Evolutionary conservation across 2,329 filamentous ascomycete species (phyloP).

Genomic region (Fusarium subtropicale): DNA sequence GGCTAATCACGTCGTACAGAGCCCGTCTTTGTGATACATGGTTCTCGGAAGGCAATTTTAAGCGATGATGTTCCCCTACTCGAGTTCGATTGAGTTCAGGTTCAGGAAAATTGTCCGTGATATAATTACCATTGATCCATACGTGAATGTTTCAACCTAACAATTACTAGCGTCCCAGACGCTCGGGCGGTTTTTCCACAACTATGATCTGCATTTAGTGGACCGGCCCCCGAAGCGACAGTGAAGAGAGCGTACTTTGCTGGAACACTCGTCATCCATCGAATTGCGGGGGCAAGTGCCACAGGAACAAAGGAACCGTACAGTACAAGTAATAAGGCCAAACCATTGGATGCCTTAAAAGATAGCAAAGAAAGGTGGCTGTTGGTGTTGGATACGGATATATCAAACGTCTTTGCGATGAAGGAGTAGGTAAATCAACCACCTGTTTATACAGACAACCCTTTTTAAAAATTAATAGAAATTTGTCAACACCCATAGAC

Average conservation of each 20-base stretch:
- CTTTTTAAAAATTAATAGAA: background rate
- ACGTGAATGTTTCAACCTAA: background rate
- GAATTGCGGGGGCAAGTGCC: slow-evolving; percentile 2
- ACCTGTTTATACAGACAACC: background rate
- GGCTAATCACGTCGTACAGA: background rate
- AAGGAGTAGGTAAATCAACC: background rate
- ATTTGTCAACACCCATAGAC: background rate
- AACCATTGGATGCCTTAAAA: background rate
- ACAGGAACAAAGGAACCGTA: background rate
- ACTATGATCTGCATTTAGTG: slow-evolving; percentile 6
- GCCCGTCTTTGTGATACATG: background rate
- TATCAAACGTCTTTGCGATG: background rate
- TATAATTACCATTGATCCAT: background rate
- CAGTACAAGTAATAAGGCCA: background rate
- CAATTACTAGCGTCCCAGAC: background rate
- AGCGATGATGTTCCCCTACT: background rate
- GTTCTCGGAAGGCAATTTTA: too few species aligned
- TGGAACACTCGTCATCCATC: background rate
- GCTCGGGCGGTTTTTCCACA: background rate
- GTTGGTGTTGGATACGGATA: background rate
- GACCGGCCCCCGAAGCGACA: background rate
- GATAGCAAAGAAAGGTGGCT: background rate
- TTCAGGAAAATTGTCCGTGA: background rate
- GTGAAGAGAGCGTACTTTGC: background rate
- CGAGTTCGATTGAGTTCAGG: background rate